Evolutionary conservation across 129 eudicot species (phyloP).

Genomic region (Escallonia herrerae): DNA sequence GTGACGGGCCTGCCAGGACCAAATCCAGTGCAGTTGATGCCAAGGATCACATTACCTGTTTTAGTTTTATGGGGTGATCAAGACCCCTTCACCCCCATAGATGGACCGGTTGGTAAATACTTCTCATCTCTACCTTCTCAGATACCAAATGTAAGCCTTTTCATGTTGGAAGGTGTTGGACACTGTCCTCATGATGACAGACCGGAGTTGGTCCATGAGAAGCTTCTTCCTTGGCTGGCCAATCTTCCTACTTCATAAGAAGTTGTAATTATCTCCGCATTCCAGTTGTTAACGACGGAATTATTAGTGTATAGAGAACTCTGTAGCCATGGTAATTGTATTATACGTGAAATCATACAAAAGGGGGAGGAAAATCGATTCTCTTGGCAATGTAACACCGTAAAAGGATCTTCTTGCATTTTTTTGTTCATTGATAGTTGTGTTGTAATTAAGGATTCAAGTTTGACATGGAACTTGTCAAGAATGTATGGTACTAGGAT

Average conservation of each 20-base stretch:
- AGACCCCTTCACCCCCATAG: conserved; percentile 88
- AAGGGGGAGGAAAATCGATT: too few relatives aligned
- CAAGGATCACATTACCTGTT: conserved; percentile 55
- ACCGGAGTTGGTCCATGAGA: conserved; percentile 82
- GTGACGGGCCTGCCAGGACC: conserved; percentile 98
- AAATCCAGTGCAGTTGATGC: conserved; percentile 76
- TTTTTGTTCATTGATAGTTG: too few relatives aligned
- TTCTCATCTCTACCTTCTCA: conserved; percentile 54
- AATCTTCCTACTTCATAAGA: conserved; percentile 31
- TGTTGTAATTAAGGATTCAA: too few relatives aligned
- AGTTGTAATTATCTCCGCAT: too few relatives aligned
- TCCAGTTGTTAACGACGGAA: too few relatives aligned
- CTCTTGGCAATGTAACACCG: too few relatives aligned
- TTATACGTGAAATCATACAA: too few relatives aligned
- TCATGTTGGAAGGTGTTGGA: conserved; percentile 69
- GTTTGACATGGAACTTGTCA: too few relatives aligned
- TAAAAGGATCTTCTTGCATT: too few relatives aligned
- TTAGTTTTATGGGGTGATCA: conserved; percentile 81
- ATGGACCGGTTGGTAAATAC: conserved; percentile 93
- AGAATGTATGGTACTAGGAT: too few relatives aligned
- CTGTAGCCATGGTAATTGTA: too few relatives aligned
- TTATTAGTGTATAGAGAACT: too few relatives aligned
- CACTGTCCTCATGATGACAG: conserved; percentile 98
- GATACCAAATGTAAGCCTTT: conserved; percentile 39
- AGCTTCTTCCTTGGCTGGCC: conserved; percentile 71